phyloP scores from a whole-genome alignment of 148 eudicot species.

The Chenopodium berlandieri region DNA sequence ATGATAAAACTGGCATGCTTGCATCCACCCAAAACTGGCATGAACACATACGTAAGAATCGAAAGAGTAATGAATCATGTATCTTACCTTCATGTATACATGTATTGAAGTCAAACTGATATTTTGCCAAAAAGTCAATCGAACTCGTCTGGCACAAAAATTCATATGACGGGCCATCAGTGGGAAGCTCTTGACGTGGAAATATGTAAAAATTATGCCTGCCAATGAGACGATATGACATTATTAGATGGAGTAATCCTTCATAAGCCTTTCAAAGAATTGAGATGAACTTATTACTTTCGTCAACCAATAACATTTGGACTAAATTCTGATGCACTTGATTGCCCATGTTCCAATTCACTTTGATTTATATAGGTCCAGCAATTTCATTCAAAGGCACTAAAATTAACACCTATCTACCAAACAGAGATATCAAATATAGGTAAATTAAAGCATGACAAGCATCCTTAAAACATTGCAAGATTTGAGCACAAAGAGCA shows the following conservation, averaged over 20 bases:
- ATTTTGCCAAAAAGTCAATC: slow-evolving; percentile 80
- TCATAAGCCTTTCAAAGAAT: not conserved
- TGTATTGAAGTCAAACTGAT: slow-evolving; percentile 87
- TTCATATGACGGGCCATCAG: slow-evolving; percentile 54
- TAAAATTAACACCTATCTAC: too few relatives aligned
- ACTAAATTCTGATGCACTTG: not conserved
- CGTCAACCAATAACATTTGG: not conserved
- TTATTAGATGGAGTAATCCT: not conserved
- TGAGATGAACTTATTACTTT: not conserved
- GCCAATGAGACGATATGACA: slow-evolving; percentile 16
- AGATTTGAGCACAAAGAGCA: not conserved
- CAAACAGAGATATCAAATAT: not conserved
- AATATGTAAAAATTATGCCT: slow-evolving; percentile 93
- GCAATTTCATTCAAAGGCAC: too few relatives aligned
- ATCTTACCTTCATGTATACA: slow-evolving; percentile 78
- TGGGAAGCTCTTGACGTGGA: slow-evolving; percentile 78
- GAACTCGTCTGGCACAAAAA: slow-evolving; percentile 92
- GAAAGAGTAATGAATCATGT: not conserved
- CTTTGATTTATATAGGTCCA: too few relatives aligned
- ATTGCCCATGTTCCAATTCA: too few relatives aligned
- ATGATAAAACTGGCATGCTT: not conserved
- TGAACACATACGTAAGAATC: not conserved
- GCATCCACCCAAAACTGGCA: not conserved
- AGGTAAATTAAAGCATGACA: not conserved
- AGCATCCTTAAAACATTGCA: not conserved